Evolutionary conservation across 345 rosid genomes (phyloP).

Genomic region (Theobroma cacao): DNA sequence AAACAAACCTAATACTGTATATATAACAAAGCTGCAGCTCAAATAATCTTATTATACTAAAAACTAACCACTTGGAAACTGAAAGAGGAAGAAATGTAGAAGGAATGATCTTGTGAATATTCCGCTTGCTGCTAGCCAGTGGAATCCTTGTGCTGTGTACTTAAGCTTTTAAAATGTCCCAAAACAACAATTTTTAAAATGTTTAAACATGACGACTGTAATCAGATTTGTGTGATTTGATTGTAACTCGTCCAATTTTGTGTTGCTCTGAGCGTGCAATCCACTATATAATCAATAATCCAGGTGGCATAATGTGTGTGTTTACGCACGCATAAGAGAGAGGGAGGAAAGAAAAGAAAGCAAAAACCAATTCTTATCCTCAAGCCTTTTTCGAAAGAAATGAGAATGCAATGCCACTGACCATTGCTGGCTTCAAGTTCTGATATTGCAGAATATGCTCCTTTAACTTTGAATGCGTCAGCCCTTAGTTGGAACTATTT

Average conservation of each 20-base stretch:
- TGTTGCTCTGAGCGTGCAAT: neutral
- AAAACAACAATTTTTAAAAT: too few species aligned
- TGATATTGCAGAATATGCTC: neutral
- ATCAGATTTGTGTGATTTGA: neutral
- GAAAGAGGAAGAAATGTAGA: neutral
- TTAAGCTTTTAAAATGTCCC: neutral
- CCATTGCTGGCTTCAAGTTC: too few species aligned
- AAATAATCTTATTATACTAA: neutral
- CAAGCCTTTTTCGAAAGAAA: too few species aligned
- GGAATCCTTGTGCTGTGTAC: neutral
- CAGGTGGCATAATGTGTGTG: neutral
- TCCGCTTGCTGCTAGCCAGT: neutral
- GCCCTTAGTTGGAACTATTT: too few species aligned
- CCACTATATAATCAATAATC: neutral
- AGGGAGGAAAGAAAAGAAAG: too few species aligned
- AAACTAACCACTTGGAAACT: neutral
- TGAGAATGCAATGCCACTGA: too few species aligned
- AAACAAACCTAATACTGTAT: neutral
- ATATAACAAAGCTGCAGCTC: neutral
- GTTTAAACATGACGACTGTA: neutral
- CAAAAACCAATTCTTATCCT: too few species aligned
- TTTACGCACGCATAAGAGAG: too few species aligned
- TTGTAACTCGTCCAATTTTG: neutral
- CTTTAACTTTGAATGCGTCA: neutral
- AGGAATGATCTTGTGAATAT: slow-evolving; percentile 8